Base-by-base conservation (phyloP, 306 rosid species). In the Begonia fuchsioides region DNA sequence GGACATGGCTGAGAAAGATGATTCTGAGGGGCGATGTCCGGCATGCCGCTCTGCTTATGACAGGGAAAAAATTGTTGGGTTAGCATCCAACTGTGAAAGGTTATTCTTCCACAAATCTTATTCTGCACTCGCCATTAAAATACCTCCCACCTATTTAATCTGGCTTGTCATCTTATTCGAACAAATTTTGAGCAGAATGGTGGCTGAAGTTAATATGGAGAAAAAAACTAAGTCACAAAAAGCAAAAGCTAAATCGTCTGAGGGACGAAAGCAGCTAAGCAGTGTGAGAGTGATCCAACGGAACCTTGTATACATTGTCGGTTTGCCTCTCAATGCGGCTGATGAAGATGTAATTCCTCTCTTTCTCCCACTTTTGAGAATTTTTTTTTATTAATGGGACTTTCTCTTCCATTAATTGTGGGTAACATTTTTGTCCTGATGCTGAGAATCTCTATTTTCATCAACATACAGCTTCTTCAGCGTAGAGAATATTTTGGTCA, bases 1-100 rank as follows among this genome's bases (percentile, higher is more conserved):
- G 83, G 93, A 68, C 47, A 85, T 92, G 88, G 99, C 96, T 11
- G 87, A 85, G 80, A 90, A 90, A 92, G 95, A 90, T 72, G 92
- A 75, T 50, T 68, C 98, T 0, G 98, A 81, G 56, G 98, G 98
- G 64, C 80, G 87, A 63, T 90, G 95, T 69, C 95, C 98, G 16
- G 98, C 98, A 0, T 90, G 98, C 63, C 98, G 95, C 57, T 39
- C 79, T 44, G 65, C 95, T 55, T 90, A 90, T 73, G 98, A 90
- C 66, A 90, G 78, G 82, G 92, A 85, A 66, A 90, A 81, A 70
- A 90, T 90, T 61, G 98, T 81, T 10, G 98, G 95, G 77, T 83
- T 66, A 72, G 87, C 92, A 62, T 68, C 90, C 41, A 84, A 64
- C 50, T 85, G 94, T 71, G 95, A 77, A 72, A 90, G 98, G 82